Conservation (phyloP, 495 filamentous ascomycete genomes). For the Durotheca rogersii region DNA sequence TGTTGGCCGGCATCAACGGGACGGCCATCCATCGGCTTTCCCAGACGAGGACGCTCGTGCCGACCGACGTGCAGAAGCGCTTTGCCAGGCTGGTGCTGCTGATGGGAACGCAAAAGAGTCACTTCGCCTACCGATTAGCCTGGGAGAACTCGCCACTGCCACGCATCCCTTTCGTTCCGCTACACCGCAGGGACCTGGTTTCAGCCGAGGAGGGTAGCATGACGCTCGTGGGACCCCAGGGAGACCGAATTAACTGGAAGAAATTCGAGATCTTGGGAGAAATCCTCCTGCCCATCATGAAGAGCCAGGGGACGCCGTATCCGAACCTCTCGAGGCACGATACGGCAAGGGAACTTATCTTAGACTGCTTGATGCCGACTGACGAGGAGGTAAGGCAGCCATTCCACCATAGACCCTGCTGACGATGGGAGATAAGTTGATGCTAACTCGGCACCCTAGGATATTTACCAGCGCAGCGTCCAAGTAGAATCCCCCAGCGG, state of each 20-base stretch:
- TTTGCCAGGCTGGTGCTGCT: conserved; percentile 88
- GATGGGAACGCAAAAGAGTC: conserved; percentile 87
- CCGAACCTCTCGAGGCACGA: conserved; percentile 66
- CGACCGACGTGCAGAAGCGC: conserved; percentile 65
- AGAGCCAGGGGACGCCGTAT: conserved; percentile 84
- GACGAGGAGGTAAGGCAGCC: conserved; percentile 58
- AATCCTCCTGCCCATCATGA: conserved; percentile 83
- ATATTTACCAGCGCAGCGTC: conserved; percentile 61
- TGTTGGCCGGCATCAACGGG: conserved; percentile 89
- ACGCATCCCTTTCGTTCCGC: conserved; percentile 90
- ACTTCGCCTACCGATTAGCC: conserved; percentile 91
- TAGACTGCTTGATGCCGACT: conserved; percentile 61
- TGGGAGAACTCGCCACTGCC: conserved; percentile 93
- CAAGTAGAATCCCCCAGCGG: conserved; percentile 52
- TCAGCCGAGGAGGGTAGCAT: conserved; percentile 88
- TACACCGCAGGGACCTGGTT: conserved; percentile 85
- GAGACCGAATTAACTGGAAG: conserved; percentile 88
- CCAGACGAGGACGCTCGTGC: conserved; percentile 78
- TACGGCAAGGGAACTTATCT: conserved; percentile 64
- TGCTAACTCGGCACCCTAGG: conserved; percentile 44
- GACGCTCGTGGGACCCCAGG: conserved; percentile 76
- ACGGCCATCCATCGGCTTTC: conserved; percentile 82
- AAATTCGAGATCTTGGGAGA: conserved; percentile 98
- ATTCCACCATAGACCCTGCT: background rate
- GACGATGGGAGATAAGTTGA: too few species aligned